phyloP scores from a whole-genome alignment of 495 filamentous ascomycete genomes.

The Aspergillus hancockii region DNA sequence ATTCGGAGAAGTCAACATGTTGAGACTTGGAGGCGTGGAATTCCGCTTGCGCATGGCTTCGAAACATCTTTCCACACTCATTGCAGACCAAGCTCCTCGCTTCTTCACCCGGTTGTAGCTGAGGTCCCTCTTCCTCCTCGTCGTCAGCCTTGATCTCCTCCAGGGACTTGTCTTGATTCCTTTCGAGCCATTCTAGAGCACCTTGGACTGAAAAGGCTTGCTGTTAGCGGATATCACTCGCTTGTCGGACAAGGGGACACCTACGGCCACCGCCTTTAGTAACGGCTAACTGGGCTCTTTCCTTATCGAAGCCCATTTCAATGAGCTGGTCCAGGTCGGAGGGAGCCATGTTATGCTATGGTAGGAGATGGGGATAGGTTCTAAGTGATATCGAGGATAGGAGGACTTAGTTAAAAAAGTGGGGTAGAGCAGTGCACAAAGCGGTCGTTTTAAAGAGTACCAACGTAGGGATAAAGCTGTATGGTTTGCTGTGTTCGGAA shows the following conservation, averaged over 20 bases:
- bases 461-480: not conserved
- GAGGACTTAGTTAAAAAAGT: not conserved
- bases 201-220: constrained; percentile 63
- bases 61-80: constrained; percentile 90
- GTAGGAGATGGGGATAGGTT: constrained; percentile 5
- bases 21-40: constrained; percentile 88
- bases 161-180: constrained; percentile 78
- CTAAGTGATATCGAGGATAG: constrained; percentile 2
- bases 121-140: constrained; percentile 56
- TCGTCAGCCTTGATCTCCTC: constrained; percentile 67
- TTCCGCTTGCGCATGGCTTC: constrained; percentile 74
- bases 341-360: constrained; percentile 55
- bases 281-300: constrained; percentile 76
- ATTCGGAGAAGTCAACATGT: constrained; percentile 91
- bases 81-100: constrained; percentile 77
- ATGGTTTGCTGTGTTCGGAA: not conserved
- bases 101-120: constrained; percentile 62
- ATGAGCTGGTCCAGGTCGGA: constrained; percentile 78
- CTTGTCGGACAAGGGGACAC: constrained; percentile 28
- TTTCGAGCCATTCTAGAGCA: constrained; percentile 91
- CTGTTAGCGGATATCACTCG: constrained; percentile 10
- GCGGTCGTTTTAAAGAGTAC: not conserved
- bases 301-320: constrained; percentile 92
- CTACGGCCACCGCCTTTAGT: constrained; percentile 74
- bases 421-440: not conserved